phyloP scores from a whole-genome alignment of 1,284 basidiomycete genomes.

The Meira miltonrushii region DNA sequence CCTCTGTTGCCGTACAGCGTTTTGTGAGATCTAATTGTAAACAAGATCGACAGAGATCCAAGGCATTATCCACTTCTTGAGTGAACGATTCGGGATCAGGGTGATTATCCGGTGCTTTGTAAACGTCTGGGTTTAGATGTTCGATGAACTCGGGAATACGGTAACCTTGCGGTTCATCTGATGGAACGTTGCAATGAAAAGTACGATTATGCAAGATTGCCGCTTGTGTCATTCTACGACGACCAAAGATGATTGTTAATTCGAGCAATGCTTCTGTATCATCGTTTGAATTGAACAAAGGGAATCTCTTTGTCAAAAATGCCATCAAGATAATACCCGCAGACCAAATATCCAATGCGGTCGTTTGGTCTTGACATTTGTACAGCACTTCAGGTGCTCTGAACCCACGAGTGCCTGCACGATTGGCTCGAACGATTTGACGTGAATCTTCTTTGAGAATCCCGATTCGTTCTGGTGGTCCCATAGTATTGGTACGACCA shows the following conservation, averaged over 20 bases:
- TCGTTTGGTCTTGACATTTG: conserved; percentile 86
- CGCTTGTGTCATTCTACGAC: conserved; percentile 73
- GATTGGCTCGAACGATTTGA: conserved; percentile 84
- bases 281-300: conserved; percentile 88
- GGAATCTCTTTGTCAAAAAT: conserved; percentile 87
- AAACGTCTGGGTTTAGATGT: conserved; percentile 38
- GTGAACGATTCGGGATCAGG: conserved; percentile 36
- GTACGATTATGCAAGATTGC: conserved; percentile 72
- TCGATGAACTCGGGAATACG: conserved; percentile 41
- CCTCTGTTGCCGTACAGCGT: conserved; percentile 35
- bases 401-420: conserved; percentile 93
- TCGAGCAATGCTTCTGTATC: conserved; percentile 94
- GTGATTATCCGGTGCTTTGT: conserved; percentile 25
- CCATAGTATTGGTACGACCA: conserved; percentile 25
- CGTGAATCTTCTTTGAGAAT: conserved; percentile 42
- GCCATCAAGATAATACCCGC: conserved; percentile 87
- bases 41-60: conserved; percentile 41
- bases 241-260: conserved; percentile 81
- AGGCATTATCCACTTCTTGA: conserved; percentile 35
- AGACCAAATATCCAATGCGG: conserved; percentile 95
- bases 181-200: conserved; percentile 42
- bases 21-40: conserved; percentile 46
- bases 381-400: conserved; percentile 92
- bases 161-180: conserved; percentile 21
- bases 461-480: conserved; percentile 43